Evolutionary conservation across 371 early-diverging fungal genomes (phyloP).

Genomic region (Capillidium heterosporum): DNA sequence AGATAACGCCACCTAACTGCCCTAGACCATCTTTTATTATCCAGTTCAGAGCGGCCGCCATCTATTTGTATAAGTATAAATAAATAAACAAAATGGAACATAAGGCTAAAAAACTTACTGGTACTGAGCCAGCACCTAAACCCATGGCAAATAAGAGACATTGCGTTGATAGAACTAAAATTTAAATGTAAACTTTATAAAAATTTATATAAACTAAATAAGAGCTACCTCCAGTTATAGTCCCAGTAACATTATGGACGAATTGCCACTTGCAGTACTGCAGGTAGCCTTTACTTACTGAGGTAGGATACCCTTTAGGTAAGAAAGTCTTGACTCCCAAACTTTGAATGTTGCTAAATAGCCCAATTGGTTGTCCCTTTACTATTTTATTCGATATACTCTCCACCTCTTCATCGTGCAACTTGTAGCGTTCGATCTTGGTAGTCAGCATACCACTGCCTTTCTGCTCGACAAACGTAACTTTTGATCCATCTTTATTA

Average conservation of each 20-base stretch:
- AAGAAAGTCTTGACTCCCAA: too few relatives aligned
- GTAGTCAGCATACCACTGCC: too few relatives aligned
- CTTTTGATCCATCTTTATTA: too few relatives aligned
- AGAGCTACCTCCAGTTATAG: conserved; percentile 48
- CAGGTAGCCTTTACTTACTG: conserved; percentile 43
- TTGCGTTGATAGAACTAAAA: conserved; percentile 56
- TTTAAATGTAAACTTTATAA: conserved; percentile 6
- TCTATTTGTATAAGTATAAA: conserved; percentile 7
- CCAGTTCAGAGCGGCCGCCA: conserved; percentile 70
- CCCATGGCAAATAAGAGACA: conserved; percentile 54
- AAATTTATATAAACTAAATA: not conserved
- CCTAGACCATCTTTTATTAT: conserved; percentile 73
- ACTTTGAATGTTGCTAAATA: too few relatives aligned
- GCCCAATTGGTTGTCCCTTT: too few relatives aligned
- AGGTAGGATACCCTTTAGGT: conserved; percentile 44
- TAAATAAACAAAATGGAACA: not conserved
- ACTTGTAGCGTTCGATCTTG: too few relatives aligned
- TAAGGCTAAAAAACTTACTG: conserved; percentile 10
- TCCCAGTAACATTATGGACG: conserved; percentile 41
- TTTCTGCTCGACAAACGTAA: too few relatives aligned
- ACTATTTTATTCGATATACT: too few relatives aligned
- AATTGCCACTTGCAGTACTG: conserved; percentile 50
- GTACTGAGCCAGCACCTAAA: conserved; percentile 39
- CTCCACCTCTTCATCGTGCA: too few relatives aligned
- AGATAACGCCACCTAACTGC: conserved; percentile 63